These are phyloP conservation scores for Yamadazyma sp. DNA, from an alignment of 1,139 yeast species.

Conservation along the genomic window DNA sequence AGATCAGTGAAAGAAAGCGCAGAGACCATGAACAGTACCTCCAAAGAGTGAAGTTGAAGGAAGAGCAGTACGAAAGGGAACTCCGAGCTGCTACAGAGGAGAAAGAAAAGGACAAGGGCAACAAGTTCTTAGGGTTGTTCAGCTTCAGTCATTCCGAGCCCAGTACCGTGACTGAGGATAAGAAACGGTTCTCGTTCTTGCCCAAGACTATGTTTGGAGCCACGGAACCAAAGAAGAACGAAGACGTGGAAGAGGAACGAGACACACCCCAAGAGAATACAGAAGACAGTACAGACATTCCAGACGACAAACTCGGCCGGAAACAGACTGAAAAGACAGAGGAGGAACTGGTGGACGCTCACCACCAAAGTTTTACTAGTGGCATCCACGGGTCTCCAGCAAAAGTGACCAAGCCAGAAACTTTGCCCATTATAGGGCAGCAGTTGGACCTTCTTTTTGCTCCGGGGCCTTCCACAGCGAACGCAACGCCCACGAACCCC, in stretches of 20 bases:
- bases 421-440: not conserved
- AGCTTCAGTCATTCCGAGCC: slow-evolving; percentile 7
- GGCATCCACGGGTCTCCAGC: too few species aligned
- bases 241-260: not conserved
- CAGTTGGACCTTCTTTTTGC: slow-evolving; percentile 1
- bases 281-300: slow-evolving; percentile 2
- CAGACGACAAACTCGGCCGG: not conserved
- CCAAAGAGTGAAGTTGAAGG: slow-evolving; percentile 35
- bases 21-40: slow-evolving; percentile 43
- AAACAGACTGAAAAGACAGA: not conserved
- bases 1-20: slow-evolving; percentile 42
- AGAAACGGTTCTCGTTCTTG: slow-evolving; percentile 21
- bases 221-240: not conserved
- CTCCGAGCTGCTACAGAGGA: slow-evolving; percentile 27
- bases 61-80: slow-evolving; percentile 41
- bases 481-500: slow-evolving; percentile 1
- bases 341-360: too few species aligned
- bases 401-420: too few species aligned
- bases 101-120: slow-evolving; percentile 19
- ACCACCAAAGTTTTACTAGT: too few species aligned
- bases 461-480: not conserved
- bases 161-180: not conserved
- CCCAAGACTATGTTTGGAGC: slow-evolving; percentile 13
- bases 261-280: not conserved
- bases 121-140: slow-evolving; percentile 30